phyloP scores from a whole-genome alignment of 805 yeast genomes.

The Lipomyces yamadae region DNA sequence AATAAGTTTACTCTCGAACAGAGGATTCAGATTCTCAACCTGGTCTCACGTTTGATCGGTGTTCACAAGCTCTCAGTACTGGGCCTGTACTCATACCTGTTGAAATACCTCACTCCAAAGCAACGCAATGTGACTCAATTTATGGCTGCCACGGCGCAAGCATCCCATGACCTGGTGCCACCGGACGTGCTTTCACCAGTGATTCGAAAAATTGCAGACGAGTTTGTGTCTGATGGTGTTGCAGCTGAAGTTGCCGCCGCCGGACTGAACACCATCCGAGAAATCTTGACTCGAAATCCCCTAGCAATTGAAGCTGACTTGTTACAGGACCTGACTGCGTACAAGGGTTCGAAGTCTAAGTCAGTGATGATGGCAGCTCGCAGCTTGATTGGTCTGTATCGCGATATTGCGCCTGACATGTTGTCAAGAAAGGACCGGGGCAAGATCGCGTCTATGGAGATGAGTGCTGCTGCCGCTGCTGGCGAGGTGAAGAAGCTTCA shows the following conservation, averaged over 20 bases:
- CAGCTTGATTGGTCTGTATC: constrained; percentile 77
- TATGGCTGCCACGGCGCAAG: constrained; percentile 96
- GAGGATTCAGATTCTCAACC: constrained; percentile 83
- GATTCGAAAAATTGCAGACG: constrained; percentile 92
- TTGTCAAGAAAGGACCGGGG: constrained; percentile 89
- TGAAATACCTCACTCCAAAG: constrained; percentile 91
- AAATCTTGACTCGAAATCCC: constrained; percentile 90
- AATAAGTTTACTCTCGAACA: constrained; percentile 81
- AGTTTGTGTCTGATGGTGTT: constrained; percentile 97
- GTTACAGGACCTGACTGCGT: constrained; percentile 85
- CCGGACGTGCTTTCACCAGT: constrained; percentile 85
- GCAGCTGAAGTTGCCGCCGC: constrained; percentile 98
- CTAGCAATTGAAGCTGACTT: constrained; percentile 87
- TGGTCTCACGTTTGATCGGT: constrained; percentile 88
- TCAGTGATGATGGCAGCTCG: constrained; percentile 95
- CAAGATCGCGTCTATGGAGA: constrained; percentile 81
- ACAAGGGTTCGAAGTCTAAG: constrained; percentile 91
- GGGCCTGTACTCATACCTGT: constrained; percentile 85
- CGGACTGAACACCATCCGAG: constrained; percentile 93
- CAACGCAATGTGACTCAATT: constrained; percentile 93
- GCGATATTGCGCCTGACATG: constrained; percentile 98
- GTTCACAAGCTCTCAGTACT: constrained; percentile 89
- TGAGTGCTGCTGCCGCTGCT: constrained; percentile 62
- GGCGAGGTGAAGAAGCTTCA: constrained; percentile 46
- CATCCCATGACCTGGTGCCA: constrained; percentile 95